A percentile compares a stretch with the other conserved stretches of the same genome.
phyloP scores from a whole-genome alignment of 2,329 filamentous ascomycete species.

The Fusarium sp. region DNA sequence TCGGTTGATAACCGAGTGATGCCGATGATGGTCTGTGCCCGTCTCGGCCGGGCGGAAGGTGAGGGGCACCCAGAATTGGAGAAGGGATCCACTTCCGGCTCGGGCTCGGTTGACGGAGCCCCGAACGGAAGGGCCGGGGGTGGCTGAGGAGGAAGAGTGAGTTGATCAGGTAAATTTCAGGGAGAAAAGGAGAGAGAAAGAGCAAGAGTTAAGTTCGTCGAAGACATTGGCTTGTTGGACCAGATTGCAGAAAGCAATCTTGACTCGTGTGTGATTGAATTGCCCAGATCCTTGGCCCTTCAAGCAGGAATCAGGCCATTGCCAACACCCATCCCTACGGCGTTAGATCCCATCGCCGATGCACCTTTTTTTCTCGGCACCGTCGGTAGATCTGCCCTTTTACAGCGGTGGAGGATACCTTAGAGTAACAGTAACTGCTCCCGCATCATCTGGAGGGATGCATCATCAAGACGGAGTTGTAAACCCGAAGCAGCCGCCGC shows the following conservation, averaged over 20 bases:
- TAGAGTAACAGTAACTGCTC: not conserved
- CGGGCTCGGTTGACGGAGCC: conserved; percentile 25
- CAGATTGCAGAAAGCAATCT: not conserved
- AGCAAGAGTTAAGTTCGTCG: not conserved
- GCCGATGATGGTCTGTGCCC: conserved; percentile 46
- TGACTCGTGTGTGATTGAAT: not conserved
- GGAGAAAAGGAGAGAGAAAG: not conserved
- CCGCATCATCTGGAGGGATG: not conserved
- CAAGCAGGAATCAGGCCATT: conserved; percentile 33
- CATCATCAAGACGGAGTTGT: conserved; percentile 12
- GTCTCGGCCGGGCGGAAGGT: conserved; percentile 44
- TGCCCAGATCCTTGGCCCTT: not conserved
- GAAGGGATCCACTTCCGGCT: conserved; percentile 28
- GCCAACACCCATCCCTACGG: conserved; percentile 12
- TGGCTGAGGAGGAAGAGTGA: conserved; percentile 16
- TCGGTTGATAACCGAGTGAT: conserved; percentile 40
- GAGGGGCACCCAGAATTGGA: conserved; percentile 15
- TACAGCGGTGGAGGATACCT: not conserved
- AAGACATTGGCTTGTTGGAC: not conserved
- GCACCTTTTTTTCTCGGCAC: conserved; percentile 31
- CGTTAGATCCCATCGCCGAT: conserved; percentile 28
- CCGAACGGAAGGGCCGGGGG: conserved; percentile 29
- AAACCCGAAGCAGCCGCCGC: not conserved
- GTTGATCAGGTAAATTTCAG: not conserved
- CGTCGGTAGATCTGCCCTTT: conserved; percentile 22